phyloP scores from a whole-genome alignment of 2,329 filamentous ascomycete species.

The Periconia sp. region DNA sequence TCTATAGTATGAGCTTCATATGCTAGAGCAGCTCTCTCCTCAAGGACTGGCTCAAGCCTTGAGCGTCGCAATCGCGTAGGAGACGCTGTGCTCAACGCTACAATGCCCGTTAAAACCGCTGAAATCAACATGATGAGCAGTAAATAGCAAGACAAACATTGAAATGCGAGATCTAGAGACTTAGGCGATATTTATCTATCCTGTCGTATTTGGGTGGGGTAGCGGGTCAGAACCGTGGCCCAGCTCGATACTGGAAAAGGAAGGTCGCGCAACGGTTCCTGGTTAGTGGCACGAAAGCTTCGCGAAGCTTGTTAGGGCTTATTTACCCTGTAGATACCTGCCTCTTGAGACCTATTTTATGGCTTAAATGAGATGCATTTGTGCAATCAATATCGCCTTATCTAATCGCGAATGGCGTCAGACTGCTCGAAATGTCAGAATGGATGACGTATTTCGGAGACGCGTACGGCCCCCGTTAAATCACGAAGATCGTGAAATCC shows the following conservation, averaged over 20 bases:
- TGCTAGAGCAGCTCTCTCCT: constrained; percentile 19
- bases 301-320: constrained; percentile 12
- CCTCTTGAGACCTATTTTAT: no score
- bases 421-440: no score
- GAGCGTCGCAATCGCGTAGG: neutral
- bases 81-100: neutral
- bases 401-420: no score
- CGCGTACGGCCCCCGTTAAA: no score
- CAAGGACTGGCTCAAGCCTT: constrained; percentile 1
- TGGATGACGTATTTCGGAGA: no score
- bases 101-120: neutral
- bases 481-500: no score
- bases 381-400: no score
- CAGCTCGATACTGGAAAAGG: constrained; percentile 3
- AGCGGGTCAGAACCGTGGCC: neutral
- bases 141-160: neutral
- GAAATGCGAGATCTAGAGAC: neutral
- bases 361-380: no score
- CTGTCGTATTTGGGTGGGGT: no score
- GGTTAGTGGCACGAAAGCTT: constrained; percentile 6
- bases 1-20: constrained; percentile 33
- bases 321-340: neutral
- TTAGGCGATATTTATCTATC: neutral
- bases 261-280: constrained; percentile 1
- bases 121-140: neutral